Percentiles rank a stretch among this genome's conserved stretches.
Evolutionary conservation across 2,329 filamentous ascomycete species (phyloP).

Genomic region (Claviceps lovelessii): DNA sequence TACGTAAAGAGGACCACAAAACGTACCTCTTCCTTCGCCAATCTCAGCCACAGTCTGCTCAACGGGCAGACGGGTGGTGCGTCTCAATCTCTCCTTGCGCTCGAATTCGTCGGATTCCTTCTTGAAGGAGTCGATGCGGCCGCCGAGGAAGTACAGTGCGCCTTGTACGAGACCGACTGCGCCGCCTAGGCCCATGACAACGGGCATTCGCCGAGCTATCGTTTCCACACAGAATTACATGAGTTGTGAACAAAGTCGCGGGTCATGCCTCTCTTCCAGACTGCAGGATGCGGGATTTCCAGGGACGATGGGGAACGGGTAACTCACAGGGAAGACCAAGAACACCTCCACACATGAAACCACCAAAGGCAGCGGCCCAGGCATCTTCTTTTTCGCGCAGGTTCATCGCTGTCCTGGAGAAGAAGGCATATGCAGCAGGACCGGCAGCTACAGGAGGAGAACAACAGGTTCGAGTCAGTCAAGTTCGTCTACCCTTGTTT

Average conservation of each 20-base stretch:
- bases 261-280: too few species aligned
- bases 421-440: slow-evolving; percentile 66
- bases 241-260: not conserved
- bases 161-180: slow-evolving; percentile 42
- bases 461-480: not conserved
- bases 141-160: slow-evolving; percentile 54
- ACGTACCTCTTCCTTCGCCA: slow-evolving; percentile 74
- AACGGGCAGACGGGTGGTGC: slow-evolving; percentile 56
- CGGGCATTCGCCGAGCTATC: slow-evolving; percentile 42
- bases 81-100: slow-evolving; percentile 59
- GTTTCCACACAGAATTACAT: not conserved
- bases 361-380: slow-evolving; percentile 60
- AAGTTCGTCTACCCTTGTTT: not conserved
- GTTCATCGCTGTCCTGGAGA: slow-evolving; percentile 64
- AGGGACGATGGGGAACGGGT: too few species aligned
- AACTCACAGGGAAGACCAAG: slow-evolving; percentile 57
- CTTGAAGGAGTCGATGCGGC: slow-evolving; percentile 37
- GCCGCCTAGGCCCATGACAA: slow-evolving; percentile 53
- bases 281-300: too few species aligned
- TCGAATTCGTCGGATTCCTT: slow-evolving; percentile 55
- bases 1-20: too few species aligned
- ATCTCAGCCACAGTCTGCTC: slow-evolving; percentile 70
- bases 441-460: slow-evolving; percentile 30
- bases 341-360: slow-evolving; percentile 60
- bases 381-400: slow-evolving; percentile 71